Conservation (phyloP, 306 rosid species). For the Ceratonia siliqua region DNA sequence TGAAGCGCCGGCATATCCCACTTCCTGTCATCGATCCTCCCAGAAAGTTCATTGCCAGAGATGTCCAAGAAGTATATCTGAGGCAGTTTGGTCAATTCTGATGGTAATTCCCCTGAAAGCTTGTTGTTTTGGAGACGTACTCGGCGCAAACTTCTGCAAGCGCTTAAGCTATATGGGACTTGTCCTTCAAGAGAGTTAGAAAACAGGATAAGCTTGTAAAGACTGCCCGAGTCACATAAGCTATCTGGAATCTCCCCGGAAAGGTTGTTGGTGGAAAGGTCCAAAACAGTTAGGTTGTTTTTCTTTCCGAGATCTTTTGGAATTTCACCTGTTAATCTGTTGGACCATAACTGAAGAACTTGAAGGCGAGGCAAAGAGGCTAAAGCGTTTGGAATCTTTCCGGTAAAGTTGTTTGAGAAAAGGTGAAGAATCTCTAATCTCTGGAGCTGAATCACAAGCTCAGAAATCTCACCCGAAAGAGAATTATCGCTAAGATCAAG, state of each 20-base stretch:
- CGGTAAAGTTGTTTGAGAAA: slow-evolving; percentile 71
- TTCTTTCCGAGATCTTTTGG: slow-evolving; percentile 69
- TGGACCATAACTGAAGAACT: slow-evolving; percentile 94
- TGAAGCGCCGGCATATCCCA: slow-evolving; percentile 79
- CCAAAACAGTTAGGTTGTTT: slow-evolving; percentile 77
- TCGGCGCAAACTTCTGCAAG: slow-evolving; percentile 67
- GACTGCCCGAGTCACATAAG: slow-evolving; percentile 61
- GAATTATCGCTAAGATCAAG: slow-evolving; percentile 85
- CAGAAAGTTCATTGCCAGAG: slow-evolving; percentile 66
- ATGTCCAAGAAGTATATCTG: slow-evolving; percentile 72
- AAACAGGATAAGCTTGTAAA: slow-evolving; percentile 85
- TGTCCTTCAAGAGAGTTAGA: slow-evolving; percentile 65
- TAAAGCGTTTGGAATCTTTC: slow-evolving; percentile 62
- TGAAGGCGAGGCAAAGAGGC: slow-evolving; percentile 69
- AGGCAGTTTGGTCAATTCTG: slow-evolving; percentile 50
- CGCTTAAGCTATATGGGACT: slow-evolving; percentile 52
- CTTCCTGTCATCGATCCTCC: slow-evolving; percentile 52
- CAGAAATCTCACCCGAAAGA: slow-evolving; percentile 77
- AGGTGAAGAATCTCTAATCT: slow-evolving; percentile 80
- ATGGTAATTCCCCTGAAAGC: slow-evolving; percentile 58
- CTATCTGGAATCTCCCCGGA: slow-evolving; percentile 65
- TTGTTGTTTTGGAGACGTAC: slow-evolving; percentile 84
- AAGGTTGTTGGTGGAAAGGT: slow-evolving; percentile 78
- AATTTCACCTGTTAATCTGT: slow-evolving; percentile 68
- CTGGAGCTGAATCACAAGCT: slow-evolving; percentile 53